phyloP scores from a whole-genome alignment of 2,329 filamentous ascomycete genomes.

The Aspergillus niger region DNA sequence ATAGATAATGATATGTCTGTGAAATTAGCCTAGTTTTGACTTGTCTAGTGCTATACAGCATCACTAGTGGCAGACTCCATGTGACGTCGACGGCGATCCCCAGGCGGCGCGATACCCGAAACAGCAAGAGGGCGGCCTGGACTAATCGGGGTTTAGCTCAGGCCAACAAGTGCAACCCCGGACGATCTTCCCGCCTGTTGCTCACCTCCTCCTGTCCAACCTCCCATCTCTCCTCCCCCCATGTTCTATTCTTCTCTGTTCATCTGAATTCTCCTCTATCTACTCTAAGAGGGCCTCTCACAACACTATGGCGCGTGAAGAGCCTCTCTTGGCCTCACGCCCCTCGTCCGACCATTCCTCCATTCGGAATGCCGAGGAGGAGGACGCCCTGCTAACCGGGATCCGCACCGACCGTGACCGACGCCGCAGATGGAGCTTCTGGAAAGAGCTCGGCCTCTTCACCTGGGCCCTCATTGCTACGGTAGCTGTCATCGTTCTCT shows the following conservation, averaged over 20 bases:
- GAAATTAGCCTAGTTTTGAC: too few species aligned
- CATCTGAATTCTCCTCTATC: background rate
- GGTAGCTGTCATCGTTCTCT: conserved; percentile 73
- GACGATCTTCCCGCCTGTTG: background rate
- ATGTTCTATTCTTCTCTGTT: background rate
- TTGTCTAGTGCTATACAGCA: too few species aligned
- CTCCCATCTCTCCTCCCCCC: background rate
- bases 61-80: background rate
- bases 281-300: background rate
- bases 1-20: too few species aligned
- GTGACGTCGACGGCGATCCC: conserved; percentile 23
- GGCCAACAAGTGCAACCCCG: background rate
- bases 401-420: conserved; percentile 42
- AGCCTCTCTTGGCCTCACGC: conserved; percentile 57
- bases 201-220: conserved; percentile 1
- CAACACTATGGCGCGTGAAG: conserved; percentile 43
- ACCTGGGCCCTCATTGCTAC: conserved; percentile 82
- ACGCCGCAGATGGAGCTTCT: conserved; percentile 56
- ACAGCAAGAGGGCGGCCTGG: background rate
- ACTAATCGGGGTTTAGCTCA: background rate
- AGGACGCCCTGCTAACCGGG: conserved; percentile 64
- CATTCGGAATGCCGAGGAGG: conserved; percentile 60
- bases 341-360: conserved; percentile 60
- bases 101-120: conserved; percentile 15
- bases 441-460: conserved; percentile 76